Evolutionary conservation across 2,329 filamentous ascomycete species (phyloP).

Genomic region (Pseudopyricularia cyperi): DNA sequence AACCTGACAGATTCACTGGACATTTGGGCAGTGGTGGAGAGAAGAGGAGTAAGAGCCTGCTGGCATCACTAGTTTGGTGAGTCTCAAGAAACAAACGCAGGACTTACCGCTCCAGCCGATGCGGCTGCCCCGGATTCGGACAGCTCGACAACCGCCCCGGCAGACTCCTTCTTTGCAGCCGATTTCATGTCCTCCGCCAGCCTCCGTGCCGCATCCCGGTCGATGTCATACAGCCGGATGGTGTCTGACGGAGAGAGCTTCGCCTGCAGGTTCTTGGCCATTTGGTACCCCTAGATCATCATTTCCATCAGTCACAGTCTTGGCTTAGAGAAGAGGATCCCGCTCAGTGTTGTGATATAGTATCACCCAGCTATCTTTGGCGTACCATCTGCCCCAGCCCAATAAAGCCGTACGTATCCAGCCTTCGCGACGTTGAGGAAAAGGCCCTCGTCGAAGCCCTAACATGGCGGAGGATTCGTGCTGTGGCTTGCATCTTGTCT

Average conservation of each 20-base stretch:
- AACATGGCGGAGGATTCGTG: not conserved
- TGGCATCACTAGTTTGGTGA: no score
- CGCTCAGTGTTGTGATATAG: no score
- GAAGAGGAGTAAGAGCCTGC: no score
- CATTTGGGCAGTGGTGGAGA: no score
- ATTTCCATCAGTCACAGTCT: not conserved
- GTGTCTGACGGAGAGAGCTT: conserved; percentile 38
- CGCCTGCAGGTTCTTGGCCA: conserved; percentile 48
- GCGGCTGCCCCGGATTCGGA: conserved; percentile 33
- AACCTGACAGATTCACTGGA: no score
- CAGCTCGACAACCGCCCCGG: conserved; percentile 32
- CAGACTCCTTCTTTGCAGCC: conserved; percentile 6
- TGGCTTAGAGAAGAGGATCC: not conserved
- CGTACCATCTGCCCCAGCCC: conserved; percentile 49
- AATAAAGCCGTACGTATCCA: conserved; percentile 45
- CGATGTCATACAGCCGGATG: conserved; percentile 43
- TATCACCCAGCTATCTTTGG: not conserved
- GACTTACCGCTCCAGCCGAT: conserved; percentile 37
- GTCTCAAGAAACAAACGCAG: not conserved
- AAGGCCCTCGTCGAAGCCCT: conserved; percentile 24
- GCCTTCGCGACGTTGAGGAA: conserved; percentile 29
- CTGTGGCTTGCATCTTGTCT: not conserved
- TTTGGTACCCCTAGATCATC: conserved; percentile 39
- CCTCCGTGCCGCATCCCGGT: conserved; percentile 30
- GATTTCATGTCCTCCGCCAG: conserved; percentile 32